Evolutionary conservation across 768 basidiomycete genomes (phyloP), one percentile per base, ranked within the genome.

Genomic region (Auricularia cornea): DNA sequence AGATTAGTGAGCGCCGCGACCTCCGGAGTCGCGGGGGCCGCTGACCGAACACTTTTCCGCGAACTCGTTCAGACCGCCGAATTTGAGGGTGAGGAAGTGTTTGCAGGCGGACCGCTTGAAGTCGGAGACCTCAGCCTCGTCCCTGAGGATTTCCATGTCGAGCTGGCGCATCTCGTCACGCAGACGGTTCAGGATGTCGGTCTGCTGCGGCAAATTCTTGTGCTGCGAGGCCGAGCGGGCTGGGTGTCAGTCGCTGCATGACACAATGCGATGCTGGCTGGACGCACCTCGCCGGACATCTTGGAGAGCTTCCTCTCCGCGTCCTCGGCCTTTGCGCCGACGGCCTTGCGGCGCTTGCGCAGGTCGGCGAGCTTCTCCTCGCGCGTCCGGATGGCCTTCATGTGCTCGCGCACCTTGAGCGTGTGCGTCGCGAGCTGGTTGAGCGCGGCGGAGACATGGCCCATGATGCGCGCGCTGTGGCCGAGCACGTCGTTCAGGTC

Each of bases 291-390:
- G 0, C 89, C 81, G 66, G 82, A 83, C 94, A 97, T 95, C 77
- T 89, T 96, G 74, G 81, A 84, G 40, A 98, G 81, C 72, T 95
- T 96, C 78, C 82, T 90, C 67, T 96, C 93, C 2, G 92, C 93
- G 20, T 83, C 75, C 62, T 96, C 94, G 0, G 93, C 90, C 66
- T 88, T 88, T 29, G 81, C 74, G 11, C 79, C 80, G 4, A 94
- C 79, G 11, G 78, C 78, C 67, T 86, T 85, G 60, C 93, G 80
- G 20, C 88, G 82, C 16, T 86, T 83, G 67, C 85, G 87, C 16
- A 93, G 75, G 3, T 89, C 88, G 62, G 91, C 91, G 2, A 97
- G 81, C 3, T 77, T 79, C 71, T 98, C 94, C 72, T 98, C 94
- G 6, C 87, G 81, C 10, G 90, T 85, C 33, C 94, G 85, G 60